Base-by-base conservation (phyloP, 352 stramenopile species). In the Globisporangium recalcitrans region DNA sequence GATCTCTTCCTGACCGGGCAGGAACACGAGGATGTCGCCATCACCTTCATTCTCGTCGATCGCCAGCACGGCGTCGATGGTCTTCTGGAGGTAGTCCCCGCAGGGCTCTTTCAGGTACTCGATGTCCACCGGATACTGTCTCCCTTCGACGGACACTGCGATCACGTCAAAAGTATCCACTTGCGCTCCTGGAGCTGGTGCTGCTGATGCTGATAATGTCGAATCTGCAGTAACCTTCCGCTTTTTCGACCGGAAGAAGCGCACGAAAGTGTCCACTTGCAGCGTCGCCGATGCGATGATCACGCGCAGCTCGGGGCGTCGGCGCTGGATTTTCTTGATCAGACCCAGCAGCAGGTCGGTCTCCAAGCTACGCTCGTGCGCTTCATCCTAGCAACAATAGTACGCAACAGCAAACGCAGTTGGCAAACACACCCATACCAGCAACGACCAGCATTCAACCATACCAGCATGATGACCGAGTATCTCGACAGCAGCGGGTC, bases 1-100 rank as follows among this genome's bases (percentile, higher is more conserved):
- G 51, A 98, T 97, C 60, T 98, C 93, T 68, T 98, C 90, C 48
- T 95, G 91, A 3, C 93, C 91, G 22, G 96, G 92, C 19, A 99
- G 68, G 57, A 99, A 99, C 32, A 97, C 88, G 5, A 99, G 81
- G 38, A 99, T 95, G 66, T 99, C 95, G 19, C 96, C 96, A 42
- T 77, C 68, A 2, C 73, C 75, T 74, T 94, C 85, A 22, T 77
- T 70, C 46, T 76, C 60, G 55, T 94, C 83, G 60, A 93, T 90
- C 32, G 67, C 67, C 11, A 93, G 51, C 11, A 90, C 77, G 0
- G 84, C 90, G 58, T 86, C 77, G 51, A 95, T 77, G n/a, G 79
- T 70, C 71, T 82, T 89, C 34, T 87, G 64, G 38, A 94, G 55
- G 60, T 90, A 92, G 44, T 93, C 77, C 9, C 70, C 65, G 60